These are phyloP conservation scores for Talaromyces rugulosus DNA, from an alignment of 2,329 filamentous ascomycete species.

Conservation along the genomic window DNA sequence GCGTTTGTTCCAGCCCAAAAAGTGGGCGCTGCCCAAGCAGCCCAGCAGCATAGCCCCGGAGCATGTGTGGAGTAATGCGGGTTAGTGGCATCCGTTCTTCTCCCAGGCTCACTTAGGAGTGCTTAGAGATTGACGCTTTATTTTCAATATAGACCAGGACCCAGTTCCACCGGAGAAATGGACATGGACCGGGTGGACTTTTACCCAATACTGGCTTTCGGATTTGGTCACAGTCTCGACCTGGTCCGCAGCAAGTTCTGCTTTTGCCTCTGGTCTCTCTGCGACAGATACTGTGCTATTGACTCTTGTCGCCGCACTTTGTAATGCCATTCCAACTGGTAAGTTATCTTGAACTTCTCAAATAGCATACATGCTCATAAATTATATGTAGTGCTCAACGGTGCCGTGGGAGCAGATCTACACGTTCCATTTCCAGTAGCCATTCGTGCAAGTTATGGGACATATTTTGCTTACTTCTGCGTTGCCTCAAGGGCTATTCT, in stretches of 20 bases:
- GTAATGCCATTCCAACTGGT: slow-evolving; percentile 12
- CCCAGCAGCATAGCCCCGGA: slow-evolving; percentile 14
- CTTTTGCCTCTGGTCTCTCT: slow-evolving; percentile 10
- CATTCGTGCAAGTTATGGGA: slow-evolving; percentile 31
- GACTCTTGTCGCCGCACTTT: slow-evolving; percentile 13
- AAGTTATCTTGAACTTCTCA: neutral
- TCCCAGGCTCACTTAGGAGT: neutral
- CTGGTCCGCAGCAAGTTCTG: slow-evolving; percentile 14
- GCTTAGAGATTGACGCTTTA: neutral
- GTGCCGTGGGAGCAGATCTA: slow-evolving; percentile 22
- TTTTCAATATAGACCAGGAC: slow-evolving; percentile 11
- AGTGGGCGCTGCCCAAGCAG: slow-evolving; percentile 14
- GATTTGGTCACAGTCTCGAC: slow-evolving; percentile 13
- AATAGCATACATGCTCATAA: neutral
- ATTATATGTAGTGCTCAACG: slow-evolving; percentile 17
- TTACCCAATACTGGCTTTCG: slow-evolving; percentile 16
- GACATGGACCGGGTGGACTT: slow-evolving; percentile 16
- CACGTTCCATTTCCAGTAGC: slow-evolving; percentile 30
- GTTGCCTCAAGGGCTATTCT: slow-evolving; percentile 31
- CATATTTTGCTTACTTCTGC: slow-evolving; percentile 28
- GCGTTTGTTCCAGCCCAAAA: neutral
- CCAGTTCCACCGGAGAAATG: slow-evolving; percentile 14
- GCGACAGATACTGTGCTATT: slow-evolving; percentile 11
- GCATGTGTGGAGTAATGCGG: slow-evolving; percentile 15
- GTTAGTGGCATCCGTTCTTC: neutral